These are phyloP conservation scores for Herpotrichia juniperi DNA, from an alignment of 2,329 filamentous ascomycete genomes.

Conservation along the genomic window DNA sequence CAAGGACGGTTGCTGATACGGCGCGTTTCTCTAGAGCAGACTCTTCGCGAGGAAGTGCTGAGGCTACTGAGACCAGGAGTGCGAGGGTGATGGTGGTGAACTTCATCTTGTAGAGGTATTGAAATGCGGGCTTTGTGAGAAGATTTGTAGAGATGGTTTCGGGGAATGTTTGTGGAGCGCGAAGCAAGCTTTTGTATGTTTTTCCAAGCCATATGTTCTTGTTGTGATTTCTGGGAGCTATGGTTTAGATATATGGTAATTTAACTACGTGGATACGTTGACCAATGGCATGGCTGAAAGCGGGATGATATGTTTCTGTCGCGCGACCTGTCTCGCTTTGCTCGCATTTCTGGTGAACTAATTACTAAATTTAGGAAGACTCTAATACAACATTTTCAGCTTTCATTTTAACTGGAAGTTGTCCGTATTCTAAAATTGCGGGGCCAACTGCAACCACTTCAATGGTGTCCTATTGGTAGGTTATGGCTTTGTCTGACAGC, in stretches of 20 bases:
- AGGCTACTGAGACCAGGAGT: background rate
- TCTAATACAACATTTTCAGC: no score
- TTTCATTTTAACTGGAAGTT: no score
- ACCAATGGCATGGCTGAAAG: background rate
- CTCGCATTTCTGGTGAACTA: background rate
- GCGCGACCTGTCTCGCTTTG: background rate
- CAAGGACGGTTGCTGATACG: background rate
- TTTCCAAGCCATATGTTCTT: background rate
- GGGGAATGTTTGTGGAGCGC: background rate
- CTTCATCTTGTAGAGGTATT: background rate
- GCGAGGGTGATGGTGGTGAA: background rate
- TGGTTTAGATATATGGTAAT: background rate
- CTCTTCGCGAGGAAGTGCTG: background rate
- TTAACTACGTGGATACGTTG: background rate
- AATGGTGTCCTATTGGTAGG: no score
- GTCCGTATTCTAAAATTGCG: no score
- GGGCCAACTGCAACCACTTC: no score
- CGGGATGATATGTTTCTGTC: background rate
- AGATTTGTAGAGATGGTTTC: background rate
- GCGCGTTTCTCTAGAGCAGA: background rate
- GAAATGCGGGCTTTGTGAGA: no score
- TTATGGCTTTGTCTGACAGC: no score
- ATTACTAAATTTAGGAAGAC: no score
- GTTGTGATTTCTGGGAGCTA: background rate
- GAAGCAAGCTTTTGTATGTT: background rate